Conservation (phyloP, 768 basidiomycete genomes). For the Phaeotremella fagi region DNA sequence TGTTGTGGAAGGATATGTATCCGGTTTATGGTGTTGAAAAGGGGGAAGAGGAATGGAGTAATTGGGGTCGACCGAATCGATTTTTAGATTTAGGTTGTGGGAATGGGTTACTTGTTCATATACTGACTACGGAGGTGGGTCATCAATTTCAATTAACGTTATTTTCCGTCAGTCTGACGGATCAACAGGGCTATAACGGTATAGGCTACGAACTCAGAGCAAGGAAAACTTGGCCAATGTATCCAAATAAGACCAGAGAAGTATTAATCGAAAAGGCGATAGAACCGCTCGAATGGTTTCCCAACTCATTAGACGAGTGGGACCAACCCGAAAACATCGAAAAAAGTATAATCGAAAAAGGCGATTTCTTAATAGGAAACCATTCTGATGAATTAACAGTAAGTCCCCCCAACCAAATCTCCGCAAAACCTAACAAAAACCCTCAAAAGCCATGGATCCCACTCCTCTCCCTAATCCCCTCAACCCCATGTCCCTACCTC, state of each 20-base stretch:
- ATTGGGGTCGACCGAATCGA: slow-evolving; percentile 72
- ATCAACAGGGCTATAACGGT: slow-evolving; percentile 64
- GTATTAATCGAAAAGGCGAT: slow-evolving; percentile 66
- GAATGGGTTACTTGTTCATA: slow-evolving; percentile 86
- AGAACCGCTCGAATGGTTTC: slow-evolving; percentile 56
- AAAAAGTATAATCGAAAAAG: too few species aligned
- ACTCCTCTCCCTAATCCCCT: slow-evolving; percentile 59
- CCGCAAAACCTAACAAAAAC: background rate
- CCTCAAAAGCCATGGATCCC: slow-evolving; percentile 72
- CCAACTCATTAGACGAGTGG: slow-evolving; percentile 39
- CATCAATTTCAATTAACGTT: background rate
- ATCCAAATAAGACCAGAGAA: slow-evolving; percentile 60
- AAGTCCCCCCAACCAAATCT: slow-evolving; percentile 3
- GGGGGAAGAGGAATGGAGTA: slow-evolving; percentile 56
- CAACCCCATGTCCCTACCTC: slow-evolving; percentile 40
- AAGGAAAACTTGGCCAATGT: slow-evolving; percentile 76
- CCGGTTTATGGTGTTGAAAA: slow-evolving; percentile 13
- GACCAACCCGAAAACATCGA: slow-evolving; percentile 43
- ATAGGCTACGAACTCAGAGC: slow-evolving; percentile 80
- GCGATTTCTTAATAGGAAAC: slow-evolving; percentile 80
- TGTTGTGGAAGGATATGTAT: slow-evolving; percentile 80
- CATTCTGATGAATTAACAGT: slow-evolving; percentile 89
- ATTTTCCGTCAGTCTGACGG: background rate
- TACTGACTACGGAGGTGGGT: slow-evolving; percentile 62
- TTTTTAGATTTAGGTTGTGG: slow-evolving; percentile 90